Percentiles rank a stretch among this genome's conserved stretches.
These are phyloP conservation scores for Aspergillus awamori DNA, from an alignment of 2,329 filamentous ascomycete species.

Conservation along the genomic window DNA sequence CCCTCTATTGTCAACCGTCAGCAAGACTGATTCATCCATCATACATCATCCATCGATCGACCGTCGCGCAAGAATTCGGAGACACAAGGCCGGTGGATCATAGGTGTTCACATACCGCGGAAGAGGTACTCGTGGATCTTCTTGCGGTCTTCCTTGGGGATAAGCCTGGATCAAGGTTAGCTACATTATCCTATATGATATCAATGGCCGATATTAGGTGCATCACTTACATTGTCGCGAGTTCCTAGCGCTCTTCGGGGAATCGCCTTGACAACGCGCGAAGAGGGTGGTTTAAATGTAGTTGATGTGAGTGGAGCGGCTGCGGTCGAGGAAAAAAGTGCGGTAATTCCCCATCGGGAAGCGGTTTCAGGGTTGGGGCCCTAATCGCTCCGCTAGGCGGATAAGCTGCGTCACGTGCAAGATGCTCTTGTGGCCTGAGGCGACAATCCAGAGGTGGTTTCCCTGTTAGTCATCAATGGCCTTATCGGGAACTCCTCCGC, in stretches of 20 bases:
- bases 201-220: background rate
- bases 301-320: constrained; percentile 37
- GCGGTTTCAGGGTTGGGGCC: constrained; percentile 33
- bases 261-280: constrained; percentile 56
- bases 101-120: constrained; percentile 63
- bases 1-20: constrained; percentile 56
- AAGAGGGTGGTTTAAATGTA: constrained; percentile 41
- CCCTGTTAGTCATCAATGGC: constrained; percentile 9
- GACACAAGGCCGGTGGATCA: constrained; percentile 15
- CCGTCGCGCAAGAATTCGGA: constrained; percentile 9
- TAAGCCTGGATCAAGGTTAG: constrained; percentile 68
- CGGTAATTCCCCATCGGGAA: constrained; percentile 35
- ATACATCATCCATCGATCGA: background rate
- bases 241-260: constrained; percentile 56
- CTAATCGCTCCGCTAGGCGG: constrained; percentile 25
- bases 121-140: constrained; percentile 99
- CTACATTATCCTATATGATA: constrained; percentile 6
- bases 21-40: background rate
- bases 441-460: background rate
- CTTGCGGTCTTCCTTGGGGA: constrained; percentile 99
- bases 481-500: constrained; percentile 24
- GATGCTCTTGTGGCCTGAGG: constrained; percentile 4
- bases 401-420: constrained; percentile 16
- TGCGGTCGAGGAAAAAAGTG: constrained; percentile 38
- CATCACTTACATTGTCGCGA: constrained; percentile 54